Evolutionary conservation across 2,329 filamentous ascomycete species (phyloP), one percentile per base, ranked within the genome.

Genomic region (Ampelomyces quisqualis): DNA sequence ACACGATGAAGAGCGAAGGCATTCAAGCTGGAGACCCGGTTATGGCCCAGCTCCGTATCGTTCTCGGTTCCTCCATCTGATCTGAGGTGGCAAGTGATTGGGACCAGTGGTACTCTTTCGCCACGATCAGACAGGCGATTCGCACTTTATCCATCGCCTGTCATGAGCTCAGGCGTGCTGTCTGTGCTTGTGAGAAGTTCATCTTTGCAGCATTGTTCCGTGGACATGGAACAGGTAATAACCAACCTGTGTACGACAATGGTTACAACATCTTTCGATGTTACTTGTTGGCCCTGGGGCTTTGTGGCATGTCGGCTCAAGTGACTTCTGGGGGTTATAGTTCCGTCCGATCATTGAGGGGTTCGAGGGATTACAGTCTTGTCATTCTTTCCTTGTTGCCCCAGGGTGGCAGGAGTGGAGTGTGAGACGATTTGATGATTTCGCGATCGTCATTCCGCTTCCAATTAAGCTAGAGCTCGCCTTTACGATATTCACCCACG

Each of bases 401-500:
- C 37, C 46, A 31, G 7, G 14, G 30, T 24, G 24, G 11, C 21
- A 14, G 10, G 34, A 27, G 3, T 28, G 23, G 24, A 31, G 26
- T 7, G 18, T 26, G 35, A 40, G 14, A 20, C 11, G 19, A 23
- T 22, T 27, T 36, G 42, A 34, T 41, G 30, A 32, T 37, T 20
- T 32, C 18, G 20, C 38, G 32, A 36, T 37, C 28, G 36, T 38
- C 33, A 15, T 46, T 57, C 49, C 47, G 67, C 67, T 68, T 66
- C 64, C 55, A 65, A 61, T 61, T 63, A 63, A 62, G 68, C 68
- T 70, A 70, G 68, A 70, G 68, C 67, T 62, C 57, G 60, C 53
- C 67, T 49, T 53, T 58, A 60, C 57, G 65, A 53, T 58, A 60
- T 58, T 51, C 38, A 39, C 52, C 47, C 38, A 65, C 62, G 67